Evolutionary conservation across 2,329 filamentous ascomycete genomes (phyloP).

Genomic region (Didymella arachidicola): DNA sequence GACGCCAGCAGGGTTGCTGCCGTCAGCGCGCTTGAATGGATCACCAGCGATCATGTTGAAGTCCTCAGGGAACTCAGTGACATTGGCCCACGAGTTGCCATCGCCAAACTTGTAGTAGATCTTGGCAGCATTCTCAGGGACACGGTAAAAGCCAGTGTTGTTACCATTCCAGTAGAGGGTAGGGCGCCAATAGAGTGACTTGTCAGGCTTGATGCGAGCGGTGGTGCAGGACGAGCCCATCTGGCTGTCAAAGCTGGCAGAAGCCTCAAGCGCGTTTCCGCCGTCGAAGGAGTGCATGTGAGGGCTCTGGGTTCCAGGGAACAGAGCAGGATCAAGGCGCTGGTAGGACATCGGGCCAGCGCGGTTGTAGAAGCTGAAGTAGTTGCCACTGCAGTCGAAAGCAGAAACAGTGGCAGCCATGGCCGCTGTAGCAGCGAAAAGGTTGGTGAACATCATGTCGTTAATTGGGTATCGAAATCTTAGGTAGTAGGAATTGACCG

Average conservation of each 20-base stretch:
- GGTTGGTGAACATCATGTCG: slow-evolving; percentile 41
- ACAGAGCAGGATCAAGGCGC: slow-evolving; percentile 47
- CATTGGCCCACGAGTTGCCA: slow-evolving; percentile 43
- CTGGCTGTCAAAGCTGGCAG: slow-evolving; percentile 38
- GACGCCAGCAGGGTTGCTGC: slow-evolving; percentile 40
- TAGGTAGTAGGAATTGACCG: slow-evolving; percentile 18
- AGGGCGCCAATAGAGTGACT: slow-evolving; percentile 51
- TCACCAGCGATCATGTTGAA: slow-evolving; percentile 51
- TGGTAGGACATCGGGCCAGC: slow-evolving; percentile 47
- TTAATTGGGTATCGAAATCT: slow-evolving; percentile 19
- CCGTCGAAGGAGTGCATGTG: slow-evolving; percentile 52
- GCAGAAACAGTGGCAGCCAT: slow-evolving; percentile 43
- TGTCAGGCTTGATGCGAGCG: slow-evolving; percentile 49
- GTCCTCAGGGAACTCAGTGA: slow-evolving; percentile 47
- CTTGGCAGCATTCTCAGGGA: slow-evolving; percentile 47
- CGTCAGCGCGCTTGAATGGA: slow-evolving; percentile 41
- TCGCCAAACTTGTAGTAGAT: slow-evolving; percentile 52
- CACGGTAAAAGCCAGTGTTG: slow-evolving; percentile 46
- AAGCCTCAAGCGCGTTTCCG: slow-evolving; percentile 42
- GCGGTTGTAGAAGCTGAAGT: slow-evolving; percentile 52
- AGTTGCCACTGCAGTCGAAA: slow-evolving; percentile 48
- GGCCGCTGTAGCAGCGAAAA: slow-evolving; percentile 39
- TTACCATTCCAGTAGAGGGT: slow-evolving; percentile 50
- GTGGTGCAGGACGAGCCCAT: slow-evolving; percentile 47
- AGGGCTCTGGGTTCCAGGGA: slow-evolving; percentile 42